Evolutionary conservation across 169 alveolate genomes (phyloP), one percentile per base, ranked within the genome.

Genomic region (Plasmodium malariae): DNA sequence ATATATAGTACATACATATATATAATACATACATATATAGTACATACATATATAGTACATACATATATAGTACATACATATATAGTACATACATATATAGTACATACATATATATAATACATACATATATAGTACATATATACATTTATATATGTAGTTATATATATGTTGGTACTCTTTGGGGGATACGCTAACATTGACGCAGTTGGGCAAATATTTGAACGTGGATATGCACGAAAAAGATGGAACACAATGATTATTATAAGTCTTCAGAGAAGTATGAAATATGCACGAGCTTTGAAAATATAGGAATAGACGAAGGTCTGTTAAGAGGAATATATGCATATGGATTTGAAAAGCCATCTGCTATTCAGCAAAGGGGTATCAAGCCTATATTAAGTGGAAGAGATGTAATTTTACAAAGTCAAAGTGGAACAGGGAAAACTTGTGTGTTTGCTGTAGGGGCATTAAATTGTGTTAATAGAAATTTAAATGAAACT

Each of bases 381-480:
- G 99, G 99, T 67, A 98, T 98, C 90, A 98, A 97, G 55, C 99
- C 99, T n/a, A 96, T 98, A 30, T 96, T 99, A 67, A 98, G 96
- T 88, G 99, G 99, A 19, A 96, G 97, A 78, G 99, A 99, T 92
- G 98, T 99, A 11, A 98, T 98, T 63, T 99, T 99, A 24, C 99
- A 98, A 93, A 99, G 99, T 28, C 99, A 98, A 91, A 97, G 99
- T 45, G 99, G 99, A 49, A 99, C 99, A 43, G 99, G 99, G 21
- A 99, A 99, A 92, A 98, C 99, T 14, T 99, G 99, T 59, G 98
- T 99, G 30, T 99, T 98, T 94, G 98, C 98, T 32, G 97, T 99
- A 54, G 99, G 99, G 14, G 97, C 98, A 6, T 97, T 99, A 57
- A 96, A 97, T 92, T 94, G 95, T 21, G 97, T 99, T 72, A 99